Base-by-base conservation (phyloP, 208 protist species). In the Acanthamoeba culbertsoni region DNA sequence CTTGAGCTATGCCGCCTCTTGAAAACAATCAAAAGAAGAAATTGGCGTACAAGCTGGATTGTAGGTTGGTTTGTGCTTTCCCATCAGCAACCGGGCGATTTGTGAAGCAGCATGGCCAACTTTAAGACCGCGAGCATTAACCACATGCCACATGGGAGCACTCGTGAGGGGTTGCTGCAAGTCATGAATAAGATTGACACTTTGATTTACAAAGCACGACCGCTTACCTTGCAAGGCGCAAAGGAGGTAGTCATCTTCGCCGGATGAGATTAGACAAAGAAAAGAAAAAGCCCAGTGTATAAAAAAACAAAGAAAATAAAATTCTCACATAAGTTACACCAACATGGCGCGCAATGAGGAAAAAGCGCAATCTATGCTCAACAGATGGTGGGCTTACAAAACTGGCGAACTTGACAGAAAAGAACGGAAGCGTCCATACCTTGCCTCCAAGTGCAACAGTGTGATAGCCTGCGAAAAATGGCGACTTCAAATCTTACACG, bases 401-500 rank as follows among this genome's bases (percentile, higher is more conserved):
- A 31, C 40, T 6, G n/a, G 46, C 10, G 65, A 89, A 48, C 7
- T 68, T 10, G 48, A 94, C n/a, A 10, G 31, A 71, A 92, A 86
- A 28, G n/a, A 33, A n/a, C 31, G 28, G 94, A 95, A 90, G 46
- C 57, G 97, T 45, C 97, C 97, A 2, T 95, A 96, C 63, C 88
- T 97, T 0, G 95, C 97, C 20, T 88, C 86, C 20, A 62, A 96
- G 31, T 97, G 96, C 79, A 93, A 97, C 16, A 93, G 82, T 35
- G 28, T 98, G 1, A 0, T 10, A 0, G 96, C 97, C 68, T 77
- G 86, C 0, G 97, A 98, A 77, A 94, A 92, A 75, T 98, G 96
- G 95, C 88, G 97, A 57, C 45, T 40, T 33, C 94, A 98, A 93
- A 96, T 98, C 37, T 7, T 98, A 33, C 59, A 68, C 35, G 97